Percentiles rank a stretch among this genome's conserved stretches.
Evolutionary conservation across 108 stramenopile species (phyloP).

Genomic region (Cyclotella distinguenda): DNA sequence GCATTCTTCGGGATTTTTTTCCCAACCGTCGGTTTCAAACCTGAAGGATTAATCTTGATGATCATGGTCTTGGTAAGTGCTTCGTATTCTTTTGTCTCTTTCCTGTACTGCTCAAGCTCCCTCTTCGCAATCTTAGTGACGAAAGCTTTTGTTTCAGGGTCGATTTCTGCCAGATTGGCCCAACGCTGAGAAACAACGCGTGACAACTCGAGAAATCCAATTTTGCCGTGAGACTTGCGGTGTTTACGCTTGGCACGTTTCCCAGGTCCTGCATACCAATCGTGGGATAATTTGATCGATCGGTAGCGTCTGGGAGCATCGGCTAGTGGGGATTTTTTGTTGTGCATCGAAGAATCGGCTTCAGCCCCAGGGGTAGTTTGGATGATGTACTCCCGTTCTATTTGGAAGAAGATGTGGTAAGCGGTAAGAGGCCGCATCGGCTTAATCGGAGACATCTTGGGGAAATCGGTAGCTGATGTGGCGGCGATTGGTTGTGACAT

Average conservation of each 20-base stretch:
- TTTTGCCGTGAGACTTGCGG: constrained; percentile 78
- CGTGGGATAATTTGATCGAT: constrained; percentile 29
- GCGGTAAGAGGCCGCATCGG: constrained; percentile 49
- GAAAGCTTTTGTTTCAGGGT: constrained; percentile 41
- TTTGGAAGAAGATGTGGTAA: constrained; percentile 53
- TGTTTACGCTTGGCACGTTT: constrained; percentile 54
- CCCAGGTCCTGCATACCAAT: constrained; percentile 48
- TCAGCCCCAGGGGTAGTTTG: constrained; percentile 36
- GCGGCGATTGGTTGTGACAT: neutral
- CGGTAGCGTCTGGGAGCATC: constrained; percentile 30
- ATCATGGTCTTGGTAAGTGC: constrained; percentile 12
- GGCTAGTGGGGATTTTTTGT: constrained; percentile 27
- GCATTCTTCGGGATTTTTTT: neutral
- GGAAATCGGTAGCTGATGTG: neutral
- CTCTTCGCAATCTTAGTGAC: constrained; percentile 33
- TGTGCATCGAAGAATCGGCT: constrained; percentile 31
- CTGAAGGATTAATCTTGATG: neutral
- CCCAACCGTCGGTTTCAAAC: neutral
- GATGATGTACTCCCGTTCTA: constrained; percentile 50
- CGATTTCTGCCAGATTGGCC: constrained; percentile 39
- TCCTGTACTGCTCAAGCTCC: constrained; percentile 35
- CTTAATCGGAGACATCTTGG: constrained; percentile 25
- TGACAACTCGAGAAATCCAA: constrained; percentile 78
- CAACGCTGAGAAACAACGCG: constrained; percentile 61
- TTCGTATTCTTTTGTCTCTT: constrained; percentile 40